Evolutionary conservation across 768 basidiomycete species (phyloP).

Genomic region (Amanita pseudoporphyria): DNA sequence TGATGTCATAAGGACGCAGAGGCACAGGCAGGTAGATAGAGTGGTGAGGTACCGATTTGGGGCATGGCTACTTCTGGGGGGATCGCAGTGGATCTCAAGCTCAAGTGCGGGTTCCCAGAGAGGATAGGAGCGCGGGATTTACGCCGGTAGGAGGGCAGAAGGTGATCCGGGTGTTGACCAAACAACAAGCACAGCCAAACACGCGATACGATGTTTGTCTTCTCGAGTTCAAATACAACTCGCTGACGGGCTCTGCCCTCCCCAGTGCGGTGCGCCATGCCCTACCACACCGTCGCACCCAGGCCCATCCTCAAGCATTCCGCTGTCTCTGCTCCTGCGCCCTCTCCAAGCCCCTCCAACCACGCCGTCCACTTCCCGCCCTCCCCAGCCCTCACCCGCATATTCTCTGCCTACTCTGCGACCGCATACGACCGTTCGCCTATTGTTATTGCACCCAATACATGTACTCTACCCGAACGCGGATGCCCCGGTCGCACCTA

Average conservation of each 20-base stretch:
- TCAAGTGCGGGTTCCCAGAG: neutral
- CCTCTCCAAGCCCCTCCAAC: conserved; percentile 16
- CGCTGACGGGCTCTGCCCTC: neutral
- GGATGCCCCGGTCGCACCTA: conserved; percentile 71
- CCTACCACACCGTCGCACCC: conserved; percentile 24
- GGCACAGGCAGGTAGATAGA: too few relatives aligned
- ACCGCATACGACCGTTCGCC: conserved; percentile 73
- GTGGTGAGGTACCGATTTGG: too few relatives aligned
- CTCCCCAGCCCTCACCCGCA: conserved; percentile 40
- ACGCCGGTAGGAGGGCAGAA: conserved; percentile 3
- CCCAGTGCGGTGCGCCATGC: neutral
- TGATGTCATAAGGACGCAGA: too few relatives aligned
- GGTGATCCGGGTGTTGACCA: neutral
- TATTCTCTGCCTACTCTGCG: conserved; percentile 44
- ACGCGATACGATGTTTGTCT: neutral
- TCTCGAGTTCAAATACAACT: neutral
- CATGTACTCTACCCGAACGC: conserved; percentile 69
- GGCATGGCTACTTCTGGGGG: too few relatives aligned
- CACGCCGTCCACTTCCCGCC: conserved; percentile 43
- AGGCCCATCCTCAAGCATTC: conserved; percentile 52
- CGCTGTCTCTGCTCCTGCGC: conserved; percentile 15
- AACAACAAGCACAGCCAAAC: neutral
- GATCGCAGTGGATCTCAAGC: neutral
- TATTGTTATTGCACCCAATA: conserved; percentile 62
- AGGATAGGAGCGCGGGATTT: conserved; percentile 9